Base-by-base conservation (phyloP, 768 basidiomycete genomes). In the Boletus vermiculosoides region DNA sequence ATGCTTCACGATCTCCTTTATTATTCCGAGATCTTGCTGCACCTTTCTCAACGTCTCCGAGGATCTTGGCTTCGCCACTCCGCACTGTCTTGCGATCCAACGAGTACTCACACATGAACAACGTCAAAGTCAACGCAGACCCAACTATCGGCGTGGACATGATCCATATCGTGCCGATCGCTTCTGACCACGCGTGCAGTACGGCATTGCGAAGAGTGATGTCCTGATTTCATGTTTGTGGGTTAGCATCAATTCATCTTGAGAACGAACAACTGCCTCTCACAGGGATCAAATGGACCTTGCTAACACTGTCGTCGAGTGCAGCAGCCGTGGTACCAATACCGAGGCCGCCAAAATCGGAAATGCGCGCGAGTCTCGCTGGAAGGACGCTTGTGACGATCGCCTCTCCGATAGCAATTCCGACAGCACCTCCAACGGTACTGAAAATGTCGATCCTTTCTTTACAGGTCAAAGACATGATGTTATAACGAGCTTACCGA, bases 381-480 rank as follows among this genome's bases (percentile, higher is more conserved):
- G 65, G 66, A 42, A 79, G 67, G 15, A 87, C 80, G 53, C 81
- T 84, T 1, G 83, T 71, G 56, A 85, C 87, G 57, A 92, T 85
- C 4, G 85, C 83, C 62, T 90, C 85, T 20, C 89, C 88, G 42
- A 90, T 65, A 0, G 90, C 78, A 54, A 92, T 83, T 11, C 39
- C 39, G n/a, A 92, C 77, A 1, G 90, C 87, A n/a, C 85, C 90
- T 11, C 90, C 90, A 36, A 92, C 68, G 5, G 81, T 83, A 59
- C 88, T 87, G 44, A 22, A 60, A 44, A 42, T 41, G 58, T 36
- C 56, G 34, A 36, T 45, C 88, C 33, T 37, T n/a, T 59, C 52
- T 55, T 47, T n/a, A 39, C 88, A 22, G 33, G 12, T 20, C 44
- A 5, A 20, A 13, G 5, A 42, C 34, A 16, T 5, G 8, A 42